A percentile compares a stretch with the other conserved stretches of the same genome.
These are phyloP conservation scores for Hericium erinaceus DNA, from an alignment of 768 basidiomycete genomes.

Conservation along the genomic window DNA sequence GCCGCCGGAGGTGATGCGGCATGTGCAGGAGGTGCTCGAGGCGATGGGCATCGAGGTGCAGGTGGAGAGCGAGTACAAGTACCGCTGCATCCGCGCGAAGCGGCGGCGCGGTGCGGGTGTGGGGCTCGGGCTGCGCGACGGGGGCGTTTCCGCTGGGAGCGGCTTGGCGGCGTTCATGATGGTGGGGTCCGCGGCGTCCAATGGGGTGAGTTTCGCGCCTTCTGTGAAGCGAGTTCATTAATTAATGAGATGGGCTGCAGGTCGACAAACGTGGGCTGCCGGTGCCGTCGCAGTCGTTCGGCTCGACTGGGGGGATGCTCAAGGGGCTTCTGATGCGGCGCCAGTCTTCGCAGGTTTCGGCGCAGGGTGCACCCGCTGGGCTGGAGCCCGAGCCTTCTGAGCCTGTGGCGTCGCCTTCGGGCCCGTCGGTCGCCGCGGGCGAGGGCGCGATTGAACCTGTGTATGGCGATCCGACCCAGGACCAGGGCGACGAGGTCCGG, in stretches of 20 bases:
- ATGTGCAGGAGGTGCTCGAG: constrained; percentile 70
- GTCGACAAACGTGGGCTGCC: constrained; percentile 87
- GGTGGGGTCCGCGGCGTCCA: constrained; percentile 71
- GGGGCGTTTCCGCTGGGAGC: not conserved
- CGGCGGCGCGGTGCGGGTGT: constrained; percentile 31
- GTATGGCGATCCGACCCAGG: constrained; percentile 75
- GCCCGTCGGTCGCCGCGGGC: constrained; percentile 5
- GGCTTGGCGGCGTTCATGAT: not conserved
- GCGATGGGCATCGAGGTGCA: constrained; percentile 89
- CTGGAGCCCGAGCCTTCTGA: constrained; percentile 18
- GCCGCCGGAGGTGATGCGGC: constrained; percentile 83
- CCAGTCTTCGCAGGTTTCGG: constrained; percentile 76
- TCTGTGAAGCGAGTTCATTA: constrained; percentile 5
- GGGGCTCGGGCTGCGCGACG: constrained; percentile 31
- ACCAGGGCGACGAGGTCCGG: constrained; percentile 91
- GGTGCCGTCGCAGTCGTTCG: constrained; percentile 66
- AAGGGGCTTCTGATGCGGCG: constrained; percentile 84
- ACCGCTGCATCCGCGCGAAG: constrained; percentile 75
- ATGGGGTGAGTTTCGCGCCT: constrained; percentile 53
- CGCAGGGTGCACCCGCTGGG: constrained; percentile 19
- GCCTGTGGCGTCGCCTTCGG: constrained; percentile 9
- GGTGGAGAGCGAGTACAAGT: constrained; percentile 85
- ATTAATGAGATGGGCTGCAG: constrained; percentile 29
- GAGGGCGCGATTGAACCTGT: constrained; percentile 33
- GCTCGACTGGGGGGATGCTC: constrained; percentile 65